Conservation (phyloP, 2,329 filamentous ascomycete species). For the Mycocentrospora acerina region DNA sequence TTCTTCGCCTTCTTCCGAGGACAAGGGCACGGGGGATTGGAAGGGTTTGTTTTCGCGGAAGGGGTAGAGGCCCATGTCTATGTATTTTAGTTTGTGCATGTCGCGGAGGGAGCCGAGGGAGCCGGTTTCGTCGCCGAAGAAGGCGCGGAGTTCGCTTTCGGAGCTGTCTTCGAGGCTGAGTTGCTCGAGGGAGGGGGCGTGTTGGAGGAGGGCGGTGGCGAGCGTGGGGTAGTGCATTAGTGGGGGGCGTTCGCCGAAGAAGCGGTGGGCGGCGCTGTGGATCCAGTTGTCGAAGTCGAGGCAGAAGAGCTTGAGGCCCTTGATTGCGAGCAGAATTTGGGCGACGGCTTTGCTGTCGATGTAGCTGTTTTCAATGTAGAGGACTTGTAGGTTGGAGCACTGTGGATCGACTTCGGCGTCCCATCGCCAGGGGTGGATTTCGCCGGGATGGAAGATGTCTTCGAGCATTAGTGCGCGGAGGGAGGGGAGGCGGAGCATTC, state of each 20-base stretch:
- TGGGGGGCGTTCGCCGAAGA: background rate
- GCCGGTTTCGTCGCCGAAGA: background rate
- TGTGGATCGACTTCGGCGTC: background rate
- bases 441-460: background rate
- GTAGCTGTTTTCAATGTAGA: conserved; percentile 2
- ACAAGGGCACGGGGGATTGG: too few relatives aligned
- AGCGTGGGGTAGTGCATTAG: conserved; percentile 1
- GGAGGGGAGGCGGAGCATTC: conserved; percentile 2
- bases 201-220: background rate
- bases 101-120: conserved; percentile 1
- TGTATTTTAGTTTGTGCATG: background rate
- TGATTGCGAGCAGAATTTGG: background rate
- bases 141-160: background rate
- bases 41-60: background rate
- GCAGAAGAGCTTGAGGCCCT: background rate
- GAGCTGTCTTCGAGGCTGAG: background rate
- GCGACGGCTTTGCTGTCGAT: conserved; percentile 2
- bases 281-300: conserved; percentile 2
- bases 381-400: conserved; percentile 1
- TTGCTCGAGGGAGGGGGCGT: conserved; percentile 1
- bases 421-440: background rate
- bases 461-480: conserved; percentile 1
- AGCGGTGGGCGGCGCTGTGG: background rate
- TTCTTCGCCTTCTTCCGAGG: background rate
- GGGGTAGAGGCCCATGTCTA: background rate